Evolutionary conservation across 1,139 yeast genomes (phyloP).

Genomic region (Candida anutae): DNA sequence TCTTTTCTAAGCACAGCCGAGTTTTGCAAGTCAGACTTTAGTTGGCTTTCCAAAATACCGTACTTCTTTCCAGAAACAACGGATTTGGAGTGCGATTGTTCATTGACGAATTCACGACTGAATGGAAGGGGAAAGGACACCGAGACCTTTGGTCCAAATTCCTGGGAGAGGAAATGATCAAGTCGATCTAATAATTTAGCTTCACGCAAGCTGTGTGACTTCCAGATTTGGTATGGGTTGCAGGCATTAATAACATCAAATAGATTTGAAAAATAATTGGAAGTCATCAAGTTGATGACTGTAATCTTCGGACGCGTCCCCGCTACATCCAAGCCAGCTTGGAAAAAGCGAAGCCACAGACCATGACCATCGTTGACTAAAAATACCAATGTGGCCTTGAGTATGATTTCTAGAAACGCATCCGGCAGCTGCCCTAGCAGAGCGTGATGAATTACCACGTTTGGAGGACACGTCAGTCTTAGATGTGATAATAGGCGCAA

Average conservation of each 20-base stretch:
- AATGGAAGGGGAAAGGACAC: too few relatives aligned
- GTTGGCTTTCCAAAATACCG: constrained; percentile 23
- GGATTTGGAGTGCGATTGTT: constrained; percentile 14
- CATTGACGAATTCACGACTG: too few relatives aligned
- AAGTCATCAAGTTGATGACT: constrained; percentile 34
- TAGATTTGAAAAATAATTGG: constrained; percentile 33
- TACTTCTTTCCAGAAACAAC: too few relatives aligned
- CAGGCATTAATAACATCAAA: constrained; percentile 28
- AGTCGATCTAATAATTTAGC: constrained; percentile 17
- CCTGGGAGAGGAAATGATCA: constrained; percentile 21
- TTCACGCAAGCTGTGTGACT: constrained; percentile 26
- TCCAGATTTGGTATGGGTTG: constrained; percentile 36
- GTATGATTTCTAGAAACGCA: too few relatives aligned
- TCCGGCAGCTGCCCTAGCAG: too few relatives aligned
- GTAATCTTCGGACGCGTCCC: constrained; percentile 20
- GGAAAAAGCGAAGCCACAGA: too few relatives aligned
- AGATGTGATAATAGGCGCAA: too few relatives aligned
- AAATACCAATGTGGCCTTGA: too few relatives aligned
- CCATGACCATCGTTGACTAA: too few relatives aligned
- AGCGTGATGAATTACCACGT: too few relatives aligned
- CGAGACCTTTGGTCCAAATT: too few relatives aligned
- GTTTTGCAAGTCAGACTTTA: constrained; percentile 24
- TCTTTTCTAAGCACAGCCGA: constrained; percentile 12
- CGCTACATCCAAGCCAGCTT: constrained; percentile 6
- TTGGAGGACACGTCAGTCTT: too few relatives aligned